Conservation (phyloP, 2,329 filamentous ascomycete species). For the Claviceps fusiformis region DNA sequence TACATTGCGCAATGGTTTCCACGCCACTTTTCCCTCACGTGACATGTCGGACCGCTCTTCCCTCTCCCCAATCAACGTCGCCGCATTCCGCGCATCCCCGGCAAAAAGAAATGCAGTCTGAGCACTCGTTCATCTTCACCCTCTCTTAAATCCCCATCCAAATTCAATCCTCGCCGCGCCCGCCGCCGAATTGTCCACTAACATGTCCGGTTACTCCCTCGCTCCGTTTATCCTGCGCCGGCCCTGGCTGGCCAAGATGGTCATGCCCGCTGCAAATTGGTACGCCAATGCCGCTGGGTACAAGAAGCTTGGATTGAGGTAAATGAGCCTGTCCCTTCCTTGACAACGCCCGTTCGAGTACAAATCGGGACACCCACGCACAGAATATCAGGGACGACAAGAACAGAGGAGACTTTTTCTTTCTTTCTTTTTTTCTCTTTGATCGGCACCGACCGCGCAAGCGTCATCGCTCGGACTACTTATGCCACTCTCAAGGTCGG, state of each 20-base stretch:
- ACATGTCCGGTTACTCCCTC: constrained; percentile 56
- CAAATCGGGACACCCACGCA: neutral
- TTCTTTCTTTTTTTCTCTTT: too few species aligned
- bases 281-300: constrained; percentile 84
- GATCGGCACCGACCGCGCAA: neutral
- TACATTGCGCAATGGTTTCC: too few species aligned
- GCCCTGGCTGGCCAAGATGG: constrained; percentile 65
- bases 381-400: too few species aligned
- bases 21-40: constrained; percentile 14
- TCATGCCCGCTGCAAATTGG: constrained; percentile 76
- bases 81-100: constrained; percentile 20
- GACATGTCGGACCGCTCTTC: constrained; percentile 14
- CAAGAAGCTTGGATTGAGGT: constrained; percentile 85
- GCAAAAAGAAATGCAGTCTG: constrained; percentile 7
- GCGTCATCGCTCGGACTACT: neutral
- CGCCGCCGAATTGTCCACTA: constrained; percentile 17
- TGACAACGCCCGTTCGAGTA: neutral
- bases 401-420: too few species aligned
- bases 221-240: constrained; percentile 67
- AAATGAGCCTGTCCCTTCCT: constrained; percentile 14
- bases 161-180: neutral
- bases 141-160: constrained; percentile 4
- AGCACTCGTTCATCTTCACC: constrained; percentile 7
- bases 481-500: neutral
- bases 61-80: constrained; percentile 17